Percentiles rank a stretch among this genome's conserved stretches.
Evolutionary conservation across 805 yeast species (phyloP).

Genomic region (Kregervanrija fluxuum): DNA sequence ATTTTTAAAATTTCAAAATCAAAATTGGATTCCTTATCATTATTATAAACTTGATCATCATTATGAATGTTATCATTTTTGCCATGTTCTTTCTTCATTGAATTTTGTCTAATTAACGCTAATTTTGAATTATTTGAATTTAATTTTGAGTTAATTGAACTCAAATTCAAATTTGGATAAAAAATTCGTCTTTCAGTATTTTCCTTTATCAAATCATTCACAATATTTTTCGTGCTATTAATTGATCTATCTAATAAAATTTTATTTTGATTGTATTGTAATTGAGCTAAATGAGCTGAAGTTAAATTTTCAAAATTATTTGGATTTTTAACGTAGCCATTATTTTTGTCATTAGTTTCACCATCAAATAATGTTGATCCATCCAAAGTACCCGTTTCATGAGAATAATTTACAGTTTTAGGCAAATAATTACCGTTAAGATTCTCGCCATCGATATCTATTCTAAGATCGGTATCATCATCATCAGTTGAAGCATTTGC

Average conservation of each 20-base stretch:
- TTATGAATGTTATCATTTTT: neutral
- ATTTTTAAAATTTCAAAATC: constrained; percentile 58
- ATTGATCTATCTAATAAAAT: constrained; percentile 58
- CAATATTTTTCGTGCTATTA: constrained; percentile 41
- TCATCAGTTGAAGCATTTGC: neutral
- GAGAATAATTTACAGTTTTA: constrained; percentile 15
- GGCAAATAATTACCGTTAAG: constrained; percentile 5
- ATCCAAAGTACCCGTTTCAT: constrained; percentile 17
- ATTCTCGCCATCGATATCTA: no score
- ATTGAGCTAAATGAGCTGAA: constrained; percentile 34
- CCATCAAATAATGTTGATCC: constrained; percentile 25
- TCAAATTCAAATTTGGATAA: constrained; percentile 40
- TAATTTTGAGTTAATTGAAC: constrained; percentile 25
- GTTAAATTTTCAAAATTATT: constrained; percentile 5
- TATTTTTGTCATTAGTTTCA: constrained; percentile 4
- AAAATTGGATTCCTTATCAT: neutral
- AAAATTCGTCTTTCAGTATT: constrained; percentile 55
- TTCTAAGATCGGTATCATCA: no score
- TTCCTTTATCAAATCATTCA: constrained; percentile 46
- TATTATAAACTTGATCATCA: neutral
- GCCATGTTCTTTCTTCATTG: constrained; percentile 10
- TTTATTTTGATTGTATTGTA: constrained; percentile 69
- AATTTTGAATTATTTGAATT: constrained; percentile 45
- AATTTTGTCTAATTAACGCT: constrained; percentile 43
- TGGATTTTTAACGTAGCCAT: neutral